These are phyloP conservation scores for Fraxinus ornus DNA, from an alignment of 305 asterid genomes.

Conservation along the genomic window DNA sequence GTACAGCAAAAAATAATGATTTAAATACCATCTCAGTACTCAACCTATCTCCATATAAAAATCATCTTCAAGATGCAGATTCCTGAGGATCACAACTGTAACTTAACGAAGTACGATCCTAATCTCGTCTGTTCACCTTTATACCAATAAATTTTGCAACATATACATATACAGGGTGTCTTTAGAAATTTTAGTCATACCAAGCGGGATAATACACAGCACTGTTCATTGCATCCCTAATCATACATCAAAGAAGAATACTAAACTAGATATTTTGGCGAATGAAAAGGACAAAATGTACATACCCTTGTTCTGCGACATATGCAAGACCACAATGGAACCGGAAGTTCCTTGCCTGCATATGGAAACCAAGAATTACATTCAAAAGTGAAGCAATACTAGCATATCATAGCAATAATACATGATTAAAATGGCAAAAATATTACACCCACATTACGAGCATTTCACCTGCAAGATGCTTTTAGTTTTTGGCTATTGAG, in stretches of 20 bases:
- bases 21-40: neutral
- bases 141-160: neutral
- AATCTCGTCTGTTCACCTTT: neutral
- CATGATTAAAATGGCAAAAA: neutral
- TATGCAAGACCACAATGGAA: slow-evolving; percentile 94
- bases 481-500: neutral
- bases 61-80: neutral
- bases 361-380: slow-evolving; percentile 17
- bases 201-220: neutral
- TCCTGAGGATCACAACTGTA: neutral
- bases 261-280: neutral
- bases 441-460: neutral
- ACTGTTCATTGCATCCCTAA: neutral
- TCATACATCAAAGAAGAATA: neutral
- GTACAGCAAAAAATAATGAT: neutral
- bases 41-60: neutral
- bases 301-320: slow-evolving; percentile 95
- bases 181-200: neutral
- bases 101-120: neutral
- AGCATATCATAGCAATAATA: neutral
- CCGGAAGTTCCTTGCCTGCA: slow-evolving; percentile 98
- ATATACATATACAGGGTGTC: neutral
- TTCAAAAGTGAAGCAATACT: neutral
- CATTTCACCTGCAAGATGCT: neutral
- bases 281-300: slow-evolving; percentile 14